A percentile compares a stretch with the other conserved stretches of the same genome.
phyloP scores from a whole-genome alignment of 2,329 filamentous ascomycete species.

The Lomentospora prolificans region DNA sequence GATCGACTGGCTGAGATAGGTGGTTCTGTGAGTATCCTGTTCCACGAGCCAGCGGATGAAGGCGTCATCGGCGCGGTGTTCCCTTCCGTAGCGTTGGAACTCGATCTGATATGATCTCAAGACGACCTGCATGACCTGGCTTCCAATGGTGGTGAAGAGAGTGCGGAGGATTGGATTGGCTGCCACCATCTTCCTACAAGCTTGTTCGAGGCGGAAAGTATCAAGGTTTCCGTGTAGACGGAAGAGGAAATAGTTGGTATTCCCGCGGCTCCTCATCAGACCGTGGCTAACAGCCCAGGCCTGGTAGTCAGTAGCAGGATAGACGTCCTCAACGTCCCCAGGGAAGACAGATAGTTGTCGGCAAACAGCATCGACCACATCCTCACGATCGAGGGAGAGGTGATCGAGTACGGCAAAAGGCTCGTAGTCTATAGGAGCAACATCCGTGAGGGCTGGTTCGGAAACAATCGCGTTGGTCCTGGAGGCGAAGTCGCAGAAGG shows the following conservation, averaged over 20 bases:
- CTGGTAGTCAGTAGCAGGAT: conserved; percentile 14
- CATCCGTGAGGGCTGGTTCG: not conserved
- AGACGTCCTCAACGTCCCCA: conserved; percentile 12
- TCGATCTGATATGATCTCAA: conserved; percentile 11
- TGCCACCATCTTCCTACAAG: conserved; percentile 11
- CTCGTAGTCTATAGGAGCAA: not conserved
- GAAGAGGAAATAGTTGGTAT: conserved; percentile 17
- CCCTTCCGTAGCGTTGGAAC: conserved; percentile 8
- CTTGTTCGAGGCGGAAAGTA: conserved; percentile 12
- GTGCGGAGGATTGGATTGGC: conserved; percentile 15
- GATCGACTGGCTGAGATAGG: conserved; percentile 10
- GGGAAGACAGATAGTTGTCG: conserved; percentile 5
- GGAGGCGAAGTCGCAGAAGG: conserved; percentile 22
- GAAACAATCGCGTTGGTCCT: not conserved
- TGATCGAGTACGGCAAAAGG: not conserved
- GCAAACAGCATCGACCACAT: not conserved
- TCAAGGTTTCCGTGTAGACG: conserved; percentile 14
- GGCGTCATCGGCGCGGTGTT: conserved; percentile 11
- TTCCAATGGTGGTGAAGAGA: conserved; percentile 12
- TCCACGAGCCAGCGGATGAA: conserved; percentile 1
- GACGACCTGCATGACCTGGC: conserved; percentile 15
- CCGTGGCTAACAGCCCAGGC: conserved; percentile 6
- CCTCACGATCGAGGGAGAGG: not conserved
- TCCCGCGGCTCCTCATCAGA: conserved; percentile 9
- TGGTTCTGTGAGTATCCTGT: conserved; percentile 7